Evolutionary conservation across 73 alveolate genomes (phyloP).

Genomic region (Paramecium pentaurelia): DNA sequence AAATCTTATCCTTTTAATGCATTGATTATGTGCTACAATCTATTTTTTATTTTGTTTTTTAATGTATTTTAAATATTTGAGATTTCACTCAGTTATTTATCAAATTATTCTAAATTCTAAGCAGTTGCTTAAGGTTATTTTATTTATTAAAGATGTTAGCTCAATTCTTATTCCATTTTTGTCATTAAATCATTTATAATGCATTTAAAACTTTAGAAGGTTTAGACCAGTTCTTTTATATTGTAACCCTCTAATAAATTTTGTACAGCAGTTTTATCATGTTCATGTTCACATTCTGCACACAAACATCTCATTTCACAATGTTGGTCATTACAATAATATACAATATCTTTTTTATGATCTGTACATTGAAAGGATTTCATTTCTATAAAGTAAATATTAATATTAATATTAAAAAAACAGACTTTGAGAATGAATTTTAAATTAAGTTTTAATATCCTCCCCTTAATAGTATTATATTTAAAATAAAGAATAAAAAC

Average conservation of each 20-base stretch:
- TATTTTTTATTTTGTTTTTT: neutral
- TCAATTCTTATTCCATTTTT: neutral
- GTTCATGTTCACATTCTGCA: neutral
- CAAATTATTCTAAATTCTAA: neutral
- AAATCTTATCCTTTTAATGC: neutral
- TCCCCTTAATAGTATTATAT: neutral
- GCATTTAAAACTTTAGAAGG: neutral
- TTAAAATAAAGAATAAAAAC: neutral
- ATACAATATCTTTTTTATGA: neutral
- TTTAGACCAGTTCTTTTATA: neutral
- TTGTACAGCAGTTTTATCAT: neutral
- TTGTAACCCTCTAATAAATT: neutral
- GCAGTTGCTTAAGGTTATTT: neutral
- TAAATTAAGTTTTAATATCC: neutral
- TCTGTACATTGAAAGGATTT: neutral
- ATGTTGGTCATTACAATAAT: neutral
- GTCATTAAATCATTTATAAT: neutral
- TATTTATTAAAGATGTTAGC: neutral
- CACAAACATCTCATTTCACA: neutral
- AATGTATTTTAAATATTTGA: neutral
- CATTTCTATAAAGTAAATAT: neutral
- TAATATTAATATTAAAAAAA: neutral
- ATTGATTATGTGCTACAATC: neutral
- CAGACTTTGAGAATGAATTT: neutral
- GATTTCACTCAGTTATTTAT: neutral